phyloP scores from a whole-genome alignment of 768 basidiomycete species.

The Scleroderma bovista region DNA sequence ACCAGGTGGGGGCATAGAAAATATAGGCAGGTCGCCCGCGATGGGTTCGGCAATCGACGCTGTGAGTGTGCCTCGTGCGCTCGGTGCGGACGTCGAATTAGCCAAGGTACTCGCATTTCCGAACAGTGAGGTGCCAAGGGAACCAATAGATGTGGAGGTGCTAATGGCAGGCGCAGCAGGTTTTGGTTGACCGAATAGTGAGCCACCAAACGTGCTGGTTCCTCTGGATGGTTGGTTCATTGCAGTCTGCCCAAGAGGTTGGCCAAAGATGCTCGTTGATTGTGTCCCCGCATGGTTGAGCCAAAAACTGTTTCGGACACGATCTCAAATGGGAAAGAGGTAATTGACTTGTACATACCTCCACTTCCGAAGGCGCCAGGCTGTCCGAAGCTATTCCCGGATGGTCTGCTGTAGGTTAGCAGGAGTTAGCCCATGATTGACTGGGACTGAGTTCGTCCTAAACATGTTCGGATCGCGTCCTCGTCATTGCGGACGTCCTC shows the following conservation, averaged over 20 bases:
- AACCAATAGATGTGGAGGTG: slow-evolving; percentile 35
- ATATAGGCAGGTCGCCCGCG: slow-evolving; percentile 64
- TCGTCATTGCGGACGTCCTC: slow-evolving; percentile 22
- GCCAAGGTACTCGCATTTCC: slow-evolving; percentile 32
- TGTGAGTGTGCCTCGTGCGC: slow-evolving; percentile 56
- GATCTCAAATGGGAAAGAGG: slow-evolving; percentile 18
- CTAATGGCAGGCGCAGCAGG: slow-evolving; percentile 46
- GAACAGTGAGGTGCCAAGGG: slow-evolving; percentile 37
- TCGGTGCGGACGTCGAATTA: slow-evolving; percentile 37
- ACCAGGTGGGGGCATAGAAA: slow-evolving; percentile 67
- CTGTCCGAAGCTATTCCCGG: slow-evolving; percentile 68
- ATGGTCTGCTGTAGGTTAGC: slow-evolving; percentile 60
- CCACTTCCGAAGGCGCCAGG: slow-evolving; percentile 57
- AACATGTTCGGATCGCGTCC: slow-evolving; percentile 48
- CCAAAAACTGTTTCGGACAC: slow-evolving; percentile 45
- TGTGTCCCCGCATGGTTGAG: slow-evolving; percentile 33
- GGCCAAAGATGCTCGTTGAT: slow-evolving; percentile 44
- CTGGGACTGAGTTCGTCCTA: slow-evolving; percentile 38
- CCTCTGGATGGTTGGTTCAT: slow-evolving; percentile 33
- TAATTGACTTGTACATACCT: slow-evolving; percentile 30
- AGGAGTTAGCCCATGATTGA: slow-evolving; percentile 70
- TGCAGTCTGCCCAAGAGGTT: slow-evolving; percentile 39
- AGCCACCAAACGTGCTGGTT: slow-evolving; percentile 32
- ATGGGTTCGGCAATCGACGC: slow-evolving; percentile 92
- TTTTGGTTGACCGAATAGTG: slow-evolving; percentile 47